A percentile compares a stretch with the other conserved stretches of the same genome.
Evolutionary conservation across 2,329 filamentous ascomycete genomes (phyloP).

Genomic region (Stagonosporopsis tanaceti): DNA sequence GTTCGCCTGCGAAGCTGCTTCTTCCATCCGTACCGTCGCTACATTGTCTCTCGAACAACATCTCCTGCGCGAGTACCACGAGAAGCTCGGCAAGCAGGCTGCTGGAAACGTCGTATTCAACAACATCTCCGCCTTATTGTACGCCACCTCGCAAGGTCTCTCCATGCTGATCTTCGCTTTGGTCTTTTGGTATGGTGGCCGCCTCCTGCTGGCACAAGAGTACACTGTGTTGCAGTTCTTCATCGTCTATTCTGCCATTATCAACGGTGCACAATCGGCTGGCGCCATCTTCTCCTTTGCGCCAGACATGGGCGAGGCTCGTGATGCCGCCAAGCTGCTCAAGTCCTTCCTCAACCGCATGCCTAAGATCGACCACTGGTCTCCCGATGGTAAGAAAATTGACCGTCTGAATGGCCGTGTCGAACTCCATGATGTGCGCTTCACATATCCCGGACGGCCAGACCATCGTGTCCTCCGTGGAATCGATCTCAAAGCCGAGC

Average conservation of each 20-base stretch:
- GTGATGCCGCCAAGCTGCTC: slow-evolving; percentile 81
- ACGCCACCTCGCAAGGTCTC: slow-evolving; percentile 83
- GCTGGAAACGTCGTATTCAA: slow-evolving; percentile 75
- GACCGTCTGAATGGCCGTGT: slow-evolving; percentile 69
- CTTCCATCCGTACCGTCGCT: slow-evolving; percentile 93
- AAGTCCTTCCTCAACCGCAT: slow-evolving; percentile 84
- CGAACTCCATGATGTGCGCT: slow-evolving; percentile 92
- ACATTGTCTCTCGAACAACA: slow-evolving; percentile 87
- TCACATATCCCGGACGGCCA: slow-evolving; percentile 89
- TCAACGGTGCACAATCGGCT: slow-evolving; percentile 91
- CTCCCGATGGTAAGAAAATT: slow-evolving; percentile 55
- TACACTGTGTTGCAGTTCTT: slow-evolving; percentile 88
- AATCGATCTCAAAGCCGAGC: slow-evolving; percentile 75
- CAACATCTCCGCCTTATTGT: slow-evolving; percentile 77
- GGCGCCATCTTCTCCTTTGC: slow-evolving; percentile 94
- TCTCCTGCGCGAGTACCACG: slow-evolving; percentile 76
- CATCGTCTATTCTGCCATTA: slow-evolving; percentile 83
- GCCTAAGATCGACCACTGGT: slow-evolving; percentile 70
- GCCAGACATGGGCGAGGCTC: slow-evolving; percentile 94
- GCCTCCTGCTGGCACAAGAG: slow-evolving; percentile 50
- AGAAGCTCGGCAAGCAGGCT: slow-evolving; percentile 74
- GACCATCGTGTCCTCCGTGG: slow-evolving; percentile 93
- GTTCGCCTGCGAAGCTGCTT: slow-evolving; percentile 93
- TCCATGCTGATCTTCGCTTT: slow-evolving; percentile 56
- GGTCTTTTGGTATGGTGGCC: slow-evolving; percentile 51